phyloP scores from a whole-genome alignment of 768 basidiomycete genomes.

The Leccinum broughii region DNA sequence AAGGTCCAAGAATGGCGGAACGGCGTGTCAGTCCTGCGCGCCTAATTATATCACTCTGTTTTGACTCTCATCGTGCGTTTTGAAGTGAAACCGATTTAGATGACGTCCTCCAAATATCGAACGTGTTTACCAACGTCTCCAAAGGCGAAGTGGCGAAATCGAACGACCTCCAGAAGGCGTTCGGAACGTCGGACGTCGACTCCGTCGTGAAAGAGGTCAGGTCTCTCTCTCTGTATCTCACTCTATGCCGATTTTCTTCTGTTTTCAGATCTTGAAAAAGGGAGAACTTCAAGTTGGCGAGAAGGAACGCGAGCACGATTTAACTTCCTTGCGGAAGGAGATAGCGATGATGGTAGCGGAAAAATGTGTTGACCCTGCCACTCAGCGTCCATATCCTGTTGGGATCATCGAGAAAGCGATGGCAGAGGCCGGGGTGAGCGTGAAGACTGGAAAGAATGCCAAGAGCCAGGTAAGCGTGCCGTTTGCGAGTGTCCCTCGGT shows the following conservation, averaged over 20 bases:
- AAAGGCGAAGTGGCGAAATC: conserved; percentile 92
- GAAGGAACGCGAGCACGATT: conserved; percentile 92
- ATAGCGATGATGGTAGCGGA: conserved; percentile 94
- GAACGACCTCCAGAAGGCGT: conserved; percentile 90
- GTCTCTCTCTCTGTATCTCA: not conserved
- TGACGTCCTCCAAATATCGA: conserved; percentile 94
- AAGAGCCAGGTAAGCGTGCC: conserved; percentile 77
- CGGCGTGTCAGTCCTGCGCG: conserved; percentile 64
- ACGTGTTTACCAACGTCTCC: conserved; percentile 94
- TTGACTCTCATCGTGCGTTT: conserved; percentile 7
- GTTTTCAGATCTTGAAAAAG: conserved; percentile 83
- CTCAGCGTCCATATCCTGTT: conserved; percentile 87
- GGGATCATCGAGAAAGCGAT: conserved; percentile 98
- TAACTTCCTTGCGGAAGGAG: conserved; percentile 78
- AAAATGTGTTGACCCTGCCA: conserved; percentile 92
- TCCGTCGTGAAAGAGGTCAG: conserved; percentile 81
- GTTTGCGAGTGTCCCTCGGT: not conserved
- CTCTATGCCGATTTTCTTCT: not conserved
- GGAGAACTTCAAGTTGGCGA: conserved; percentile 97
- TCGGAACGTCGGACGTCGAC: conserved; percentile 70
- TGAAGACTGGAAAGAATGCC: conserved; percentile 84
- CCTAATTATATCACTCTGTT: not conserved
- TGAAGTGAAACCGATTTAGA: conserved; percentile 86
- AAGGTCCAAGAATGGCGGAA: conserved; percentile 97
- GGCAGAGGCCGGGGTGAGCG: conserved; percentile 91